Base-by-base conservation (phyloP, 2,329 filamentous ascomycete genomes). In the Lasiodiplodia hormozganensis region DNA sequence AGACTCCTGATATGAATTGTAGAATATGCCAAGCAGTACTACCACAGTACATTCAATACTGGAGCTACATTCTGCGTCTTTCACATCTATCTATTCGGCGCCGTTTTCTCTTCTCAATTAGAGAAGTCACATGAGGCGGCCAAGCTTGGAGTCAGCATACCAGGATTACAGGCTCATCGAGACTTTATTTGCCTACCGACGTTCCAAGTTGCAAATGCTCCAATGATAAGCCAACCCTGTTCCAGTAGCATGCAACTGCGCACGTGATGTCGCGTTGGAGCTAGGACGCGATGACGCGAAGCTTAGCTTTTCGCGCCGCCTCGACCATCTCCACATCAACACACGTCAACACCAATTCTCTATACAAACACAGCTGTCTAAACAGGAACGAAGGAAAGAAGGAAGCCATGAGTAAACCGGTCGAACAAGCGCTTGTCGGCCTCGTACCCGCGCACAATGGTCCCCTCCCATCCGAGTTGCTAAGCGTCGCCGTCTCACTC, bases 391-490 rank as follows among this genome's bases (percentile, higher is more conserved):
- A 18, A 43, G 7, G 18, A 54, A 14, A 34, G 16, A 54, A 8
- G 10, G 3, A 12, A 36, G 28, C 12, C 38, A 96, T 96, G 92
- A 83, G 91, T 75, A 87, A 89, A 69, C 87, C 91, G 51, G 85
- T 94, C 23, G 90, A 94, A 74, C 89, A 92, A 74, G 89, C 90
- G 0, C 84, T 96, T 40, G 84, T 88, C n/a, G 90, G 88, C 38
- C 82, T 96, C 28, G 85, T 96, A 68, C 93, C 93, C 1, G 91
- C 90, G 0, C 86, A 92, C 75, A 89, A 89, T 70, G 86, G 87
- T 36, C 83, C 87, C 57, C 82, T 95, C 0, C 92, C 92, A 0
- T 83, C 85, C 12, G 85, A 89, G n/a, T 87, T 97, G 5, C 79
- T 92, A 68, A 88, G 92, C 68, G 85, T 94, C 11, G 89, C 93